These are phyloP conservation scores for Kluyveromyces starmeri DNA, from an alignment of 805 yeast genomes.

Conservation along the genomic window DNA sequence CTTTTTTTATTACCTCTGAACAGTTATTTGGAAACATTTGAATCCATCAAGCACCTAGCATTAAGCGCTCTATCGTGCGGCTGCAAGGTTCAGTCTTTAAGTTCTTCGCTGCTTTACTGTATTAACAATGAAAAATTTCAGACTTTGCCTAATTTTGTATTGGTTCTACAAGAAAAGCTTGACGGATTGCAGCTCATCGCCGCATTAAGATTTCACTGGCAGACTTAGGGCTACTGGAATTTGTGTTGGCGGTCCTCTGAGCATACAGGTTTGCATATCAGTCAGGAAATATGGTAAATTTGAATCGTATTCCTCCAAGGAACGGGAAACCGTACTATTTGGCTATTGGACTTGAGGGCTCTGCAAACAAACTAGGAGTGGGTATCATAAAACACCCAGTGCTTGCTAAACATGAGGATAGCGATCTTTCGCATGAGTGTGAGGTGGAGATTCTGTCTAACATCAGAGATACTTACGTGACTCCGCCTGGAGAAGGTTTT, in stretches of 20 bases:
- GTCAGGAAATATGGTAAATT: slow-evolving; percentile 21
- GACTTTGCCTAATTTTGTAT: too few relatives aligned
- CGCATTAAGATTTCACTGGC: too few relatives aligned
- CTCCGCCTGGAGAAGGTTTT: slow-evolving; percentile 98
- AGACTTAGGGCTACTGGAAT: too few relatives aligned
- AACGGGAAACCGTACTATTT: slow-evolving; percentile 38
- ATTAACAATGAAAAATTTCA: background rate
- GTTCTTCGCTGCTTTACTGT: background rate
- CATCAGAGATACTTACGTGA: slow-evolving; percentile 85
- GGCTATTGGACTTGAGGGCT: slow-evolving; percentile 92
- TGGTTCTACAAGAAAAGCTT: too few relatives aligned
- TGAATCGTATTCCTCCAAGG: slow-evolving; percentile 23
- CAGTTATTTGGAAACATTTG: background rate
- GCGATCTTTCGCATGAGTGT: slow-evolving; percentile 46
- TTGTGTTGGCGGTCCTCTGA: too few relatives aligned
- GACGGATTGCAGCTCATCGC: too few relatives aligned
- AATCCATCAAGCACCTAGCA: too few relatives aligned
- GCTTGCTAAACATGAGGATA: slow-evolving; percentile 26
- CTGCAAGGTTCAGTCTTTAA: background rate
- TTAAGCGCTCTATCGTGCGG: too few relatives aligned
- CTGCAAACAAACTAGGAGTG: slow-evolving; percentile 93
- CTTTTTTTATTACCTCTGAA: background rate
- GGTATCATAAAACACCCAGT: slow-evolving; percentile 74
- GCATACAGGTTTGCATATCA: too few relatives aligned
- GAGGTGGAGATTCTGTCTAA: slow-evolving; percentile 76